Evolutionary conservation across 768 basidiomycete species (phyloP), one percentile per base, ranked within the genome.

Genomic region (Rhodotorula taiwanensis): DNA sequence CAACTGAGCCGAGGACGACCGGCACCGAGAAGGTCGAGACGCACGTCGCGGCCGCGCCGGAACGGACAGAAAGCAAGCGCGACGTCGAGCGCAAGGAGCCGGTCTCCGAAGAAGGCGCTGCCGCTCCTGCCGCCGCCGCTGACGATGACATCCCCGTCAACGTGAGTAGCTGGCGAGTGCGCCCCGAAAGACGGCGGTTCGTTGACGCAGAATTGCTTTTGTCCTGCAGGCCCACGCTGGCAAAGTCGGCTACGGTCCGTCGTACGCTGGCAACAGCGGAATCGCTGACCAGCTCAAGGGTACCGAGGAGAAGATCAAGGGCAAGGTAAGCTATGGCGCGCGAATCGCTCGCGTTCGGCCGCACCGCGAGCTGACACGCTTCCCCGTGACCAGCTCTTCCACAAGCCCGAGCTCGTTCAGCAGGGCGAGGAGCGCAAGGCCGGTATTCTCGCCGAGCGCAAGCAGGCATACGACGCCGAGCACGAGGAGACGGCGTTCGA

Each of bases 371-470:
- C n/a, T n/a, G n/a, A n/a, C n/a, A n/a, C n/a, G n/a, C n/a, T n/a
- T n/a, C n/a, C n/a, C n/a, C n/a, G n/a, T n/a, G n/a, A n/a, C n/a
- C 51, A 64, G 62, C 55, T 65, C 36, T 52, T 27, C 15, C 64
- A 60, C 59, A 45, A 66, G 31, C 47, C 51, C 15, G 52, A 44
- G 20, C 60, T 62, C 47, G 56, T 58, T 56, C 41, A 66, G 52
- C 65, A 66, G 44, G 65, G 56, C 25, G 34, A 56, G 50, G 34
- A 55, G 31, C 54, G 64, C n/a, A 14, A 57, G 25, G 10, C 54
- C 11, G 65, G 60, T 28, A 41, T 16, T 16, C 64, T 62, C 52
- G 65, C 60, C 11, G 52, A 30, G 30, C 7, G 48, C 36, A 31
- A 45, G n/a, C 59, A 55, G 34, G 55, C 53, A n/a, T 16, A 56